phyloP scores from a whole-genome alignment of 805 yeast species.

The Ogataea philodendri region DNA sequence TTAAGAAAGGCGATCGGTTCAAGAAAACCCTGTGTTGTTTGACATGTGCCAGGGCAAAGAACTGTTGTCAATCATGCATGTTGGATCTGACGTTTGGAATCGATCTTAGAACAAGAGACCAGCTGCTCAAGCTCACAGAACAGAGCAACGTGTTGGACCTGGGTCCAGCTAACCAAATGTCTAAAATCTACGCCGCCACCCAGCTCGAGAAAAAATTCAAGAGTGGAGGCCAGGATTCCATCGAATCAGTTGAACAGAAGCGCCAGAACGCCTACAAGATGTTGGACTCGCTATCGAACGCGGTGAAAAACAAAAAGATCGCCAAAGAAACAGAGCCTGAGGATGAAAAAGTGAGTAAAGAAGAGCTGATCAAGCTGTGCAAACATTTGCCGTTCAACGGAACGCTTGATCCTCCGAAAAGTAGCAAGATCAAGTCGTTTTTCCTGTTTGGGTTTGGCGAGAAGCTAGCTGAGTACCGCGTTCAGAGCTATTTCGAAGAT shows the following conservation, averaged over 20 bases:
- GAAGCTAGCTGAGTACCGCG: conserved; percentile 60
- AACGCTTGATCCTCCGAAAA: conserved; percentile 43
- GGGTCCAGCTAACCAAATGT: conserved; percentile 41
- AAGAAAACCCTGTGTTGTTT: conserved; percentile 70
- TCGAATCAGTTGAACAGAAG: conserved; percentile 21
- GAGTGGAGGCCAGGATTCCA: conserved; percentile 29
- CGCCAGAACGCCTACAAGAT: conserved; percentile 46
- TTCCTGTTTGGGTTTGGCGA: conserved; percentile 75
- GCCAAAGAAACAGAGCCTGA: conserved; percentile 19
- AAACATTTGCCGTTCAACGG: conserved; percentile 70
- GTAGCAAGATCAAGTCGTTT: conserved; percentile 48
- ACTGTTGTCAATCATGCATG: conserved; percentile 88
- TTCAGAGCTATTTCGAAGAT: conserved; percentile 49
- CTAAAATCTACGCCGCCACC: conserved; percentile 56
- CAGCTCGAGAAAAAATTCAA: conserved; percentile 36
- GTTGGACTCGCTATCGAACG: conserved; percentile 30
- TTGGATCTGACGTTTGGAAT: conserved; percentile 77
- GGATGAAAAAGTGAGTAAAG: conserved; percentile 23
- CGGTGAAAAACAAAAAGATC: conserved; percentile 2
- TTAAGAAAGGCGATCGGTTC: conserved; percentile 41
- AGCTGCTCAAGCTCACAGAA: conserved; percentile 67
- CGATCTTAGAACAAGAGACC: conserved; percentile 76
- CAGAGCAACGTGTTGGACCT: conserved; percentile 9
- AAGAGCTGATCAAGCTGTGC: conserved; percentile 51
- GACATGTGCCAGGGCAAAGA: conserved; percentile 74